These are phyloP conservation scores for Coemansia sp. DNA, from an alignment of 192 early-diverging fungal genomes.

Conservation along the genomic window DNA sequence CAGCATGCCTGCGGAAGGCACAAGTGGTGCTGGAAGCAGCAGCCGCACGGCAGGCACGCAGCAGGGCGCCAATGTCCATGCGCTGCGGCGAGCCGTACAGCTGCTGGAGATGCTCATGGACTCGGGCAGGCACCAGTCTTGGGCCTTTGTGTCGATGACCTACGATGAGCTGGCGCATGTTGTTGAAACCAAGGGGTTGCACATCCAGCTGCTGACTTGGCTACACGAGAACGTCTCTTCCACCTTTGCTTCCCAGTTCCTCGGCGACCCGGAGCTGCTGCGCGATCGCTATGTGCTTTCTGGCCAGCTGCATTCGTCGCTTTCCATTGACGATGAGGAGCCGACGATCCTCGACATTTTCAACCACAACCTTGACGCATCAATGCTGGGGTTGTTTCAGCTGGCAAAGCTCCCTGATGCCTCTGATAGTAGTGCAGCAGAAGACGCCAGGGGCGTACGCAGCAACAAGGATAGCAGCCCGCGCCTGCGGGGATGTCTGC, in stretches of 20 bases:
- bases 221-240: conserved; percentile 66
- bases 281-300: conserved; percentile 16
- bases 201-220: conserved; percentile 65
- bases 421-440: not conserved
- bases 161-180: conserved; percentile 75
- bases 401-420: conserved; percentile 33
- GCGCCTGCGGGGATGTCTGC: conserved; percentile 35
- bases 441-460: not conserved
- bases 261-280: conserved; percentile 50
- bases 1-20: not conserved
- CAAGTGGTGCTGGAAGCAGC: not conserved
- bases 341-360: conserved; percentile 38
- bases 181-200: conserved; percentile 58
- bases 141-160: conserved; percentile 69
- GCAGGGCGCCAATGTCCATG: conserved; percentile 29
- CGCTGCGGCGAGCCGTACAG: conserved; percentile 59
- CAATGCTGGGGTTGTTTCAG: conserved; percentile 41
- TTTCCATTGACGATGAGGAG: conserved; percentile 44
- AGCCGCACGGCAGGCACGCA: conserved; percentile 31
- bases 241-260: conserved; percentile 63
- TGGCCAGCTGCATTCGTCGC: conserved; percentile 8
- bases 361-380: conserved; percentile 37
- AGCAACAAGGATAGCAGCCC: conserved; percentile 11
- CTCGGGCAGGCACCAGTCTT: conserved; percentile 43
- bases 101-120: conserved; percentile 63